Conservation (phyloP, 2,329 filamentous ascomycete species). For the Knufia fluminis region DNA sequence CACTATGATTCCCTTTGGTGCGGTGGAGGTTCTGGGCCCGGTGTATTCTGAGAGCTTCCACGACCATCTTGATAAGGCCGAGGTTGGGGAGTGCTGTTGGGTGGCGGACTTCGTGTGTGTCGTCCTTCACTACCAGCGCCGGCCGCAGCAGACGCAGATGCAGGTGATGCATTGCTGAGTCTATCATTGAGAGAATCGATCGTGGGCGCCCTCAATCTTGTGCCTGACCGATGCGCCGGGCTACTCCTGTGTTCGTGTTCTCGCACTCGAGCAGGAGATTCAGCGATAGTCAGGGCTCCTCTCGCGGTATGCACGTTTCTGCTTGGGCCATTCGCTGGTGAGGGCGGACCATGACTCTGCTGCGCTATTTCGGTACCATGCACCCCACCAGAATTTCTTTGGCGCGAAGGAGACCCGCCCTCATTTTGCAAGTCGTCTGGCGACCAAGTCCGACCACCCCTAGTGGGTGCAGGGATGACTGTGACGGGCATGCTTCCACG, state of each 20-base stretch:
- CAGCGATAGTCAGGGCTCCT: slow-evolving; percentile 15
- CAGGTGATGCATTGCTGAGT: slow-evolving; percentile 1
- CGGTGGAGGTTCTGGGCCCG: neutral
- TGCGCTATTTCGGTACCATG: neutral
- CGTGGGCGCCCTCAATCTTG: neutral
- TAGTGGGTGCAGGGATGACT: slow-evolving; percentile 50
- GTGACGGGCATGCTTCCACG: slow-evolving; percentile 33
- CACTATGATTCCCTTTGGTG: too few species aligned
- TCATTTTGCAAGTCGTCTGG: slow-evolving; percentile 30
- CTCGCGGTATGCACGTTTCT: slow-evolving; percentile 9
- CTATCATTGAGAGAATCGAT: slow-evolving; percentile 8
- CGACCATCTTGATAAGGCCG: neutral
- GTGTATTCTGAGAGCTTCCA: neutral
- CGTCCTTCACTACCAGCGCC: neutral
- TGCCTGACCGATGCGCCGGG: neutral
- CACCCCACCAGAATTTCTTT: neutral
- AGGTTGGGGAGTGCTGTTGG: neutral
- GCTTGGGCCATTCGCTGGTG: neutral
- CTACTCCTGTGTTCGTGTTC: slow-evolving; percentile 3
- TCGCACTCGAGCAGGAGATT: slow-evolving; percentile 3
- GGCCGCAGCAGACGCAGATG: neutral
- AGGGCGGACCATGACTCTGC: neutral
- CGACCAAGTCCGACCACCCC: slow-evolving; percentile 46
- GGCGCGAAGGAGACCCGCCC: neutral
- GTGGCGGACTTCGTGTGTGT: neutral